A percentile compares a stretch with the other conserved stretches of the same genome.
Conservation (phyloP, 805 yeast genomes). For the Kodamaea jinghongensis region DNA sequence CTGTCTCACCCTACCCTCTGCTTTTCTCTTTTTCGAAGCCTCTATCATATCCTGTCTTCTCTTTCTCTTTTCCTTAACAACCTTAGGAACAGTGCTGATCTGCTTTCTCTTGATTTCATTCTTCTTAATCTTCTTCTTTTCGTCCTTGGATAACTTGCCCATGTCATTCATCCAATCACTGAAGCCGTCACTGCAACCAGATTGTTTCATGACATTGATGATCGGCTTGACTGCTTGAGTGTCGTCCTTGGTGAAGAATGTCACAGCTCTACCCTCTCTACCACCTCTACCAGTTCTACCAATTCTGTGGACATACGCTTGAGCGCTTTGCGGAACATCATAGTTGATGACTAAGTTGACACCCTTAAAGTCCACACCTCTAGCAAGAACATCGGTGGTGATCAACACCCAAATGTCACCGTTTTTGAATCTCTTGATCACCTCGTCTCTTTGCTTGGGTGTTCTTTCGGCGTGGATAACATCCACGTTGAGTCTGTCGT, state of each 20-base stretch:
- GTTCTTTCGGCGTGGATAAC: constrained; percentile 95
- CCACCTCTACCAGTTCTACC: constrained; percentile 99
- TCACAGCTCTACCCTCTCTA: constrained; percentile 78
- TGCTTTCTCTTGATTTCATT: constrained; percentile 62
- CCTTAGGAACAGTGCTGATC: constrained; percentile 81
- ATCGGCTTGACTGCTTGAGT: constrained; percentile 71
- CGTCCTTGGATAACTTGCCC: constrained; percentile 60
- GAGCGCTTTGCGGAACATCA: constrained; percentile 93
- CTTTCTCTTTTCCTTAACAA: constrained; percentile 61
- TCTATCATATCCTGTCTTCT: constrained; percentile 68
- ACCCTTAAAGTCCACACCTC: constrained; percentile 98
- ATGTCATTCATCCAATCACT: constrained; percentile 80
- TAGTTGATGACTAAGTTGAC: constrained; percentile 92
- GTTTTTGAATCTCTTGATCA: constrained; percentile 76
- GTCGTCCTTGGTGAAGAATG: constrained; percentile 92
- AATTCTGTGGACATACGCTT: constrained; percentile 93
- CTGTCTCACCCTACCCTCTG: constrained; percentile 8
- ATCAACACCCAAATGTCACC: constrained; percentile 96
- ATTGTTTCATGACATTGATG: constrained; percentile 91
- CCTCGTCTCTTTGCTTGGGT: constrained; percentile 78
- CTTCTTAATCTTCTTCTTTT: constrained; percentile 58
- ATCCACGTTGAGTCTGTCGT: constrained; percentile 90
- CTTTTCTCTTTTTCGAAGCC: constrained; percentile 66
- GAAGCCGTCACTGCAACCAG: constrained; percentile 64
- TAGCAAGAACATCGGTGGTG: constrained; percentile 91